phyloP scores from a whole-genome alignment of 148 eudicot genomes.

The Cornus controversa region DNA sequence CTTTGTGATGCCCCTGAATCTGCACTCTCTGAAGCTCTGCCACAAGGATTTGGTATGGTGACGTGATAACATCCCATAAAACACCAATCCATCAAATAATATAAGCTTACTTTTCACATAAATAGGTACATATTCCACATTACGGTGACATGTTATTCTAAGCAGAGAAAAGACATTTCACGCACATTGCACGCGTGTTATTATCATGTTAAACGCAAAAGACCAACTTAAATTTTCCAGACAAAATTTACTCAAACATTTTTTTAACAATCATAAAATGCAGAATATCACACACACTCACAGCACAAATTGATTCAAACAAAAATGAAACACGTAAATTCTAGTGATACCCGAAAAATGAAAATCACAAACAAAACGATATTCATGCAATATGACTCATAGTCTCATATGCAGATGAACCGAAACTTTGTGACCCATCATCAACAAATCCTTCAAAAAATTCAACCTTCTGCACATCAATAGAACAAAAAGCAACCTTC shows the following conservation, averaged over 20 bases:
- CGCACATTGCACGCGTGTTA: not conserved
- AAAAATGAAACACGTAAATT: not conserved
- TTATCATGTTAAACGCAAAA: not conserved
- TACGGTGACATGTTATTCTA: not conserved
- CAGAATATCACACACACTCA: not conserved
- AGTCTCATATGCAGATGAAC: slow-evolving; percentile 10
- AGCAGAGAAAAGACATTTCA: not conserved
- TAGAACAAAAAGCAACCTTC: not conserved
- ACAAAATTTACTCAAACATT: not conserved
- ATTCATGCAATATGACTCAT: not conserved
- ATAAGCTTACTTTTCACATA: not conserved
- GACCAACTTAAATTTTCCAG: not conserved
- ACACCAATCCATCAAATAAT: not conserved
- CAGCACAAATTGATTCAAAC: not conserved
- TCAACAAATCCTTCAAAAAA: not conserved
- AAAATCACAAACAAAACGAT: slow-evolving; percentile 9
- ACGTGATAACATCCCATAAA: not conserved
- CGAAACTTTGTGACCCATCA: slow-evolving; percentile 8
- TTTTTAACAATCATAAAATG: not conserved
- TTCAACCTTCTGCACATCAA: too few relatives aligned
- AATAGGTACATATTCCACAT: not conserved
- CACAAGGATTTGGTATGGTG: not conserved
- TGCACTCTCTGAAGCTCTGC: not conserved
- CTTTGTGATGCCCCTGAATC: not conserved
- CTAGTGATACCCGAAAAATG: slow-evolving; percentile 2